Percentiles rank a stretch among this genome's conserved stretches.
Conservation (phyloP, 495 filamentous ascomycete species). For the Penicillium tannophilum region DNA sequence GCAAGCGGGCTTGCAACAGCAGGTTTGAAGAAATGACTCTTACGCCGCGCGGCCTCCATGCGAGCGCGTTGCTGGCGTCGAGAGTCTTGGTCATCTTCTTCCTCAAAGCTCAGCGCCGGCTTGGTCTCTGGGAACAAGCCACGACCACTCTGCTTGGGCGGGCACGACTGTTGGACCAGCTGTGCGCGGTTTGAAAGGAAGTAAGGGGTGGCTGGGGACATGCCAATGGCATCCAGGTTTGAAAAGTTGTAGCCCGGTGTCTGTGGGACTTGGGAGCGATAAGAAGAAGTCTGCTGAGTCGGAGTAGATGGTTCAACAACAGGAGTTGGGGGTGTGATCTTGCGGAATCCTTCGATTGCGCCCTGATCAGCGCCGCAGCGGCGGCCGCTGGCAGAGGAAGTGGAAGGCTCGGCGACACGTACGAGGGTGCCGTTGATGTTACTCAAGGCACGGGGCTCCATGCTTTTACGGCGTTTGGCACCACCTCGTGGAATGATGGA, state of each 20-base stretch:
- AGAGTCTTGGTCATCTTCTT: constrained; percentile 35
- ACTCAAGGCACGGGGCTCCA: constrained; percentile 81
- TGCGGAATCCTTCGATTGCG: constrained; percentile 38
- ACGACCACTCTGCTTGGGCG: constrained; percentile 61
- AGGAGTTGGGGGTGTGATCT: constrained; percentile 32
- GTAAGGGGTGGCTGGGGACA: constrained; percentile 58
- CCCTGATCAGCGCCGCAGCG: constrained; percentile 38
- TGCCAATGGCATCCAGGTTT: constrained; percentile 46
- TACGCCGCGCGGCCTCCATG: constrained; percentile 72
- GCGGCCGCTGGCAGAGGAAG: constrained; percentile 30
- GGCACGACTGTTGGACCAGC: constrained; percentile 71
- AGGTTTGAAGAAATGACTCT: constrained; percentile 82
- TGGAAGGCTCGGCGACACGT: constrained; percentile 30
- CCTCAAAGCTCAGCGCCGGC: constrained; percentile 15
- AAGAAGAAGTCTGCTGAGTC: constrained; percentile 24
- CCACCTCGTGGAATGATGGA: constrained; percentile 74
- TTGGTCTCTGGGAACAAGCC: constrained; percentile 42
- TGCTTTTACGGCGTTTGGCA: constrained; percentile 79
- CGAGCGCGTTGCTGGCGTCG: constrained; percentile 59
- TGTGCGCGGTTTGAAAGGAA: constrained; percentile 55
- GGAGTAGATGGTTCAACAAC: constrained; percentile 24
- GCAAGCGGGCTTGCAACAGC: constrained; percentile 73
- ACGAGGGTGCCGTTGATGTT: constrained; percentile 69
- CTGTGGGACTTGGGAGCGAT: constrained; percentile 33
- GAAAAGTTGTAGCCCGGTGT: constrained; percentile 40